Base-by-base conservation (phyloP, 2,329 filamentous ascomycete species). In the Hirsutella rhossiliensis region DNA sequence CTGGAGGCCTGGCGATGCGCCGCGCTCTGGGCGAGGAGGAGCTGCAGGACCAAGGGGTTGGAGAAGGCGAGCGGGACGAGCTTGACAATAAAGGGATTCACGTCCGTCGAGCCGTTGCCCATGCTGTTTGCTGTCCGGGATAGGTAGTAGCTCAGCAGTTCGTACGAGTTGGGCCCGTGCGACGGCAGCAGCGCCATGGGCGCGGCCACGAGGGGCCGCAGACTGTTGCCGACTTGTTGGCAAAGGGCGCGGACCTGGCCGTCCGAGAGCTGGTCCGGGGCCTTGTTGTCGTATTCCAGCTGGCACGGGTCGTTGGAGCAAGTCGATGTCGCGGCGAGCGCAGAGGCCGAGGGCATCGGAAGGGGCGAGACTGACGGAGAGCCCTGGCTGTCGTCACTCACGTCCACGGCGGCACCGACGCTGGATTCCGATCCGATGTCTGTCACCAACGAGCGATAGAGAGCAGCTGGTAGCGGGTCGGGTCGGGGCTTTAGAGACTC, bases 11-110 rank as follows among this genome's bases (percentile, higher is more conserved):
- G 58, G 3, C 63, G 61, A 45, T 66, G 64, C 0, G 61, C 61
- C 3, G 63, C 63, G 20, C 62, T 66, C 47, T 72, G 68, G 0
- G 68, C 65, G 7, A 72, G 60, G 17, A 72, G 62, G 3, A 72
- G 62, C 37, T 71, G 68, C 4, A 71, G 43, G 2, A 71, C 59
- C 0, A 72, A 59, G 3, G 68, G 62, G 40, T 66, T 67, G 30
- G 62, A 63, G 32, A 71, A 71, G 3, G 68, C 65, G 2, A 72
- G 47, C 0, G 67, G 67, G 5, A 71, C 61, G 20, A 72, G 59
- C 42, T 70, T 66, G 23, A 63, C 62, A 17, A 70, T 54, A 41
- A 71, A 69, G 0, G 67, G 68, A 38, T 72, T 71, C 37, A 66
- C 55, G 1, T 62, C 58, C 1, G 67, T 69, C 1, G 68, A 67